Evolutionary conservation across 2,329 filamentous ascomycete species (phyloP).

Genomic region (Drechslera avenae): DNA sequence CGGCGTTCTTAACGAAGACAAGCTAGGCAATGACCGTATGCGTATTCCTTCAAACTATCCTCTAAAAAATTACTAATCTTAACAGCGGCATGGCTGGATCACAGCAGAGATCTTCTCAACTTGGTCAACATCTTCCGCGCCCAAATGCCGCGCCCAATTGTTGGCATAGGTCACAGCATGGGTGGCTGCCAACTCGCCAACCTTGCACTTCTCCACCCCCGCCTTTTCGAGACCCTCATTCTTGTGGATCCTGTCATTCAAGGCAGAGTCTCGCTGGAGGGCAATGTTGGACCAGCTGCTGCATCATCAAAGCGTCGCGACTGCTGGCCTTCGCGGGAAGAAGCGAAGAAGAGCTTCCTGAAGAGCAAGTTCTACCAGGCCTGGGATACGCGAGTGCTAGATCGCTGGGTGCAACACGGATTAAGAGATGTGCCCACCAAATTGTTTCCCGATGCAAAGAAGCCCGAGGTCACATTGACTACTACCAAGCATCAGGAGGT

Average conservation of each 20-base stretch:
- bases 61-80: neutral
- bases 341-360: conserved; percentile 69
- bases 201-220: conserved; percentile 76
- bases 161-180: conserved; percentile 90
- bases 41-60: conserved; percentile 13
- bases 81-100: conserved; percentile 81
- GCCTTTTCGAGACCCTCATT: conserved; percentile 75
- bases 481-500: conserved; percentile 91
- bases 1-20: conserved; percentile 74
- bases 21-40: conserved; percentile 83
- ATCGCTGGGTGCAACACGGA: conserved; percentile 73
- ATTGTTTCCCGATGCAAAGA: conserved; percentile 56
- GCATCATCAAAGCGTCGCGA: conserved; percentile 77
- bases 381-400: conserved; percentile 83
- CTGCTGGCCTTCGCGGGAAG: conserved; percentile 76
- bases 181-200: conserved; percentile 76
- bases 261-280: conserved; percentile 50
- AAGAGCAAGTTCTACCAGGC: conserved; percentile 75
- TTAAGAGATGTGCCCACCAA: conserved; percentile 74
- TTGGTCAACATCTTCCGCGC: conserved; percentile 82
- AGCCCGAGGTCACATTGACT: conserved; percentile 67
- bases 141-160: conserved; percentile 78
- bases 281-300: conserved; percentile 55
- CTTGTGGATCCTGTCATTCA: conserved; percentile 85
- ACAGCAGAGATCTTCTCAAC: conserved; percentile 80